These are phyloP conservation scores for Sporothrix inflata DNA, from an alignment of 2,329 filamentous ascomycete genomes.

Conservation along the genomic window DNA sequence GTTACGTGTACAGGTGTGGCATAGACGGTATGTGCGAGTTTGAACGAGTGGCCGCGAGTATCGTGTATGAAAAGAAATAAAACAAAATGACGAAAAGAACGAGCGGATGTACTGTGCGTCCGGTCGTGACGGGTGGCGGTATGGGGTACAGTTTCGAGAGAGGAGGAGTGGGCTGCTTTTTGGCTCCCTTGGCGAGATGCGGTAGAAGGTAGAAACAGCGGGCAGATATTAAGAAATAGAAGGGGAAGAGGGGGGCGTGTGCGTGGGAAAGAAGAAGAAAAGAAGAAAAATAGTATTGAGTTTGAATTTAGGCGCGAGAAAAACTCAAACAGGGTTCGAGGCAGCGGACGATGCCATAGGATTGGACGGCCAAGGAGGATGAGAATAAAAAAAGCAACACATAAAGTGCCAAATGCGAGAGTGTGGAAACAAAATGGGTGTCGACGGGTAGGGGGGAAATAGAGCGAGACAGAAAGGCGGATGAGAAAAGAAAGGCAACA, in stretches of 20 bases:
- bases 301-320: constrained; percentile 30
- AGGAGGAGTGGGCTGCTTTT: constrained; percentile 8
- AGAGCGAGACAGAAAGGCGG: constrained; percentile 4
- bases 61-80: constrained; percentile 5
- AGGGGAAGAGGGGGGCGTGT: constrained; percentile 10
- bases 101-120: constrained; percentile 15
- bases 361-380: constrained; percentile 25
- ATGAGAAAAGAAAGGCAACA: constrained; percentile 6
- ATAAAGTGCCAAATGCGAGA: constrained; percentile 5
- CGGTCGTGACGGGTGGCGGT: not conserved
- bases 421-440: constrained; percentile 4
- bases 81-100: constrained; percentile 1
- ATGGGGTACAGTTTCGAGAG: constrained; percentile 13
- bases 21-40: constrained; percentile 12
- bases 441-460: not conserved
- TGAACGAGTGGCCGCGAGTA: constrained; percentile 19
- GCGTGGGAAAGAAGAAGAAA: not conserved
- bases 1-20: constrained; percentile 20
- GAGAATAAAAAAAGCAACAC: constrained; percentile 27
- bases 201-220: constrained; percentile 4
- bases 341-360: constrained; percentile 20
- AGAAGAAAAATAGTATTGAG: not conserved
- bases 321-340: constrained; percentile 28
- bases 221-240: constrained; percentile 14
- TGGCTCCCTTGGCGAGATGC: constrained; percentile 20